These are phyloP conservation scores for Neoboletus magnificus DNA, from an alignment of 768 basidiomycete species.

Conservation along the genomic window DNA sequence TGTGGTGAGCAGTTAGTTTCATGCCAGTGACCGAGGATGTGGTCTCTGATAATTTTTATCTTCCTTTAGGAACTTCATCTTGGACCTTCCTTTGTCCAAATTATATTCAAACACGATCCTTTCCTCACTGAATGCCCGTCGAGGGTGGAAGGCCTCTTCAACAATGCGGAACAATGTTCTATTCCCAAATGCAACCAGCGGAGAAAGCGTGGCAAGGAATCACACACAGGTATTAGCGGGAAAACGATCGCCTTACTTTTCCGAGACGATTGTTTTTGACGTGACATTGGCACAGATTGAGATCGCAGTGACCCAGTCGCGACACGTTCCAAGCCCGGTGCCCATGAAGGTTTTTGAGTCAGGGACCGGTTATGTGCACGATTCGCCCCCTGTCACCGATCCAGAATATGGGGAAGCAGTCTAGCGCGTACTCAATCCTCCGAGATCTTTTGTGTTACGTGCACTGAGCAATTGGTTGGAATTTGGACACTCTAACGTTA, in stretches of 20 bases:
- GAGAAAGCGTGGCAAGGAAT: background rate
- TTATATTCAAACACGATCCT: slow-evolving; percentile 24
- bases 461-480: background rate
- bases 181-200: background rate
- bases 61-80: slow-evolving; percentile 15
- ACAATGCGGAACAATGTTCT: slow-evolving; percentile 2
- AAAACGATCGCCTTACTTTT: background rate
- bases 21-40: background rate
- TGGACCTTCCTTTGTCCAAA: slow-evolving; percentile 27
- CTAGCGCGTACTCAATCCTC: background rate
- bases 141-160: slow-evolving; percentile 16
- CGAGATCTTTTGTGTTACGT: too few species aligned
- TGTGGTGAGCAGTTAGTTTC: slow-evolving; percentile 1
- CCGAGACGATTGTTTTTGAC: background rate
- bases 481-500: background rate
- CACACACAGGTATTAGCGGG: slow-evolving; percentile 4
- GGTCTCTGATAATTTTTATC: background rate
- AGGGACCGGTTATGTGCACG: background rate
- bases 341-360: background rate
- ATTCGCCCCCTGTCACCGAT: background rate
- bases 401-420: background rate
- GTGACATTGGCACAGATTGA: slow-evolving; percentile 1
- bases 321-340: background rate
- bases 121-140: slow-evolving; percentile 22
- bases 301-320: background rate